Conservation (phyloP, 2,329 filamentous ascomycete species). For the Ceratocystis huliohia region DNA sequence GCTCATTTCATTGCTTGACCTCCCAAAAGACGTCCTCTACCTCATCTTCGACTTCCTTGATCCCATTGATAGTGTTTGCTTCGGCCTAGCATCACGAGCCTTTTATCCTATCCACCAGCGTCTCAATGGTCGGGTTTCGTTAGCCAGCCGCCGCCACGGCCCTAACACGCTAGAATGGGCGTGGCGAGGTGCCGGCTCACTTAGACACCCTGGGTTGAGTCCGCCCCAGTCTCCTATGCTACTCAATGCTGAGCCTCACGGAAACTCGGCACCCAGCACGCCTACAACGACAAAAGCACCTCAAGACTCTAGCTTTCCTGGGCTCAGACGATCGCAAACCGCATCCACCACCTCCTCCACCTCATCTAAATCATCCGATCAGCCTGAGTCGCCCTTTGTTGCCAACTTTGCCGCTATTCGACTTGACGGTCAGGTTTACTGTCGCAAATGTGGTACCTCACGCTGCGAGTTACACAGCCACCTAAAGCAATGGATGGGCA, state of each 20-base stretch:
- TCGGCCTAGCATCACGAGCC: constrained; percentile 45
- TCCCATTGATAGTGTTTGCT: constrained; percentile 50
- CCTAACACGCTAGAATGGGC: constrained; percentile 53
- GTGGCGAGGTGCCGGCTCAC: constrained; percentile 43
- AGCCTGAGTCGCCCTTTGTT: constrained; percentile 21
- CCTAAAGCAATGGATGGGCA: constrained; percentile 47
- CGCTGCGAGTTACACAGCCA: constrained; percentile 53
- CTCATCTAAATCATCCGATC: constrained; percentile 17
- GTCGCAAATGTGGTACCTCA: constrained; percentile 47
- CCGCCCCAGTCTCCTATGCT: constrained; percentile 15
- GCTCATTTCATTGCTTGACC: constrained; percentile 36
- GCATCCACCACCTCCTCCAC: constrained; percentile 15
- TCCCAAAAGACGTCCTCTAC: constrained; percentile 49
- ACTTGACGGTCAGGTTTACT: constrained; percentile 47
- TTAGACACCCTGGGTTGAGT: constrained; percentile 26
- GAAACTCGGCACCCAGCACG: constrained; percentile 9
- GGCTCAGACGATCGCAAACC: neutral
- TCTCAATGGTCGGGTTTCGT: constrained; percentile 43
- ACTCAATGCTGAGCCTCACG: neutral
- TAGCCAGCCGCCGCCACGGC: constrained; percentile 44
- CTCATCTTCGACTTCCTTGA: constrained; percentile 50
- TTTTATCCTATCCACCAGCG: constrained; percentile 47
- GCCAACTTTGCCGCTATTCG: constrained; percentile 35
- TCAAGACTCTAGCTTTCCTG: constrained; percentile 14
- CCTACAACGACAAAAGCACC: constrained; percentile 10